Conservation (phyloP, 495 filamentous ascomycete genomes). For the Neurospora tetraspora region DNA sequence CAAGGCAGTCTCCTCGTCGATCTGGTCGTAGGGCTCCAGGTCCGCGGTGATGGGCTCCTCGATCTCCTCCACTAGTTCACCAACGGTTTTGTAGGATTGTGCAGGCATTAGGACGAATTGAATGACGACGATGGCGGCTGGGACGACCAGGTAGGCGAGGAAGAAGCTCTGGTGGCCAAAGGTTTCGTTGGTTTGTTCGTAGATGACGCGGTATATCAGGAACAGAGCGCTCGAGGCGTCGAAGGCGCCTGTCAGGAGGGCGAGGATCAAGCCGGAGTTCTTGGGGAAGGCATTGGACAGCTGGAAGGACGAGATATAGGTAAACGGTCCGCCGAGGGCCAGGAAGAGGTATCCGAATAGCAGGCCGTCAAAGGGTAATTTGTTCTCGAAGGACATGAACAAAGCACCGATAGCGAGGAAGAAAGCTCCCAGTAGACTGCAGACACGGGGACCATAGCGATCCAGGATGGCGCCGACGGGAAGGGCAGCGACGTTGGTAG, state of each 20-base stretch:
- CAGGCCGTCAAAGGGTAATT: conserved; percentile 60
- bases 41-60: conserved; percentile 33
- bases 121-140: conserved; percentile 53
- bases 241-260: conserved; percentile 79
- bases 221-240: conserved; percentile 86
- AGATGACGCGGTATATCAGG: conserved; percentile 71
- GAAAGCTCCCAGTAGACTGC: conserved; percentile 60
- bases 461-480: conserved; percentile 83
- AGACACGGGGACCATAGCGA: conserved; percentile 67
- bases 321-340: conserved; percentile 77
- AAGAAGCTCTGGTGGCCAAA: conserved; percentile 68
- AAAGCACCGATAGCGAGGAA: conserved; percentile 60
- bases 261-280: conserved; percentile 77
- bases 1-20: conserved; percentile 50
- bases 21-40: conserved; percentile 39
- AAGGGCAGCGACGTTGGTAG: conserved; percentile 67
- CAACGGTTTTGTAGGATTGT: conserved; percentile 79
- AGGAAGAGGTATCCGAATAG: conserved; percentile 73
- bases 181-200: conserved; percentile 46
- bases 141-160: conserved; percentile 64
- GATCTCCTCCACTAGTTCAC: conserved; percentile 67
- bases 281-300: conserved; percentile 84
- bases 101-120: conserved; percentile 70
- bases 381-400: conserved; percentile 58
- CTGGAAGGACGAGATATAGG: conserved; percentile 87